Evolutionary conservation across 116 monocot species (phyloP).

Genomic region (Iris pallida): DNA sequence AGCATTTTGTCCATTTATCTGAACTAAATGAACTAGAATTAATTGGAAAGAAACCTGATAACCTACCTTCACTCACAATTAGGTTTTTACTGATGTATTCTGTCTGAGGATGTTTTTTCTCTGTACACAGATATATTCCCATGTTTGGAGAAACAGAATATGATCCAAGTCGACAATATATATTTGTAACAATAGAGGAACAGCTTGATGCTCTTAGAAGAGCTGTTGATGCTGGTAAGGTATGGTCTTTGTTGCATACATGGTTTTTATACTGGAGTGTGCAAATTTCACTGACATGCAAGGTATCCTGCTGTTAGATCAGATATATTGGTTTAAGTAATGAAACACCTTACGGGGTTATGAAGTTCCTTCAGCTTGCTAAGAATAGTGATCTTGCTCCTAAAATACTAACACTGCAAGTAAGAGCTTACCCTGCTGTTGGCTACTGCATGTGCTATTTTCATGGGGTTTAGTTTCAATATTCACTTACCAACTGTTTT

Average conservation of each 20-base stretch:
- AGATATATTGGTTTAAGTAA: conserved; percentile 91
- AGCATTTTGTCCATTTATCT: background rate
- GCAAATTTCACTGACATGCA: conserved; percentile 6
- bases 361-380: conserved; percentile 83
- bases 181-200: conserved; percentile 61
- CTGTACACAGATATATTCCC: conserved; percentile 42
- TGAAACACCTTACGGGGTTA: conserved; percentile 91
- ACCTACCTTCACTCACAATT: too few relatives aligned
- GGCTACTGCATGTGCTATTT: background rate
- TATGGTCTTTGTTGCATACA: too few relatives aligned
- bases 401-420: conserved; percentile 73
- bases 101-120: background rate
- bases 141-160: conserved; percentile 96
- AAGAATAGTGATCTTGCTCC: conserved; percentile 22
- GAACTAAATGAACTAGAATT: too few relatives aligned
- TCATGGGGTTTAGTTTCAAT: background rate
- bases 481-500: conserved; percentile 1
- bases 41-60: too few relatives aligned
- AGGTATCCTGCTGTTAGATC: conserved; percentile 43
- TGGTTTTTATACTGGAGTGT: too few relatives aligned
- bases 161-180: conserved; percentile 51
- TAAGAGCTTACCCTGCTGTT: conserved; percentile 7
- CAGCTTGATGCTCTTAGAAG: conserved; percentile 63
- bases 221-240: conserved; percentile 79
- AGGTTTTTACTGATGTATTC: background rate